phyloP scores from a whole-genome alignment of 1,139 yeast species.

The Hansenula lynferdii region DNA sequence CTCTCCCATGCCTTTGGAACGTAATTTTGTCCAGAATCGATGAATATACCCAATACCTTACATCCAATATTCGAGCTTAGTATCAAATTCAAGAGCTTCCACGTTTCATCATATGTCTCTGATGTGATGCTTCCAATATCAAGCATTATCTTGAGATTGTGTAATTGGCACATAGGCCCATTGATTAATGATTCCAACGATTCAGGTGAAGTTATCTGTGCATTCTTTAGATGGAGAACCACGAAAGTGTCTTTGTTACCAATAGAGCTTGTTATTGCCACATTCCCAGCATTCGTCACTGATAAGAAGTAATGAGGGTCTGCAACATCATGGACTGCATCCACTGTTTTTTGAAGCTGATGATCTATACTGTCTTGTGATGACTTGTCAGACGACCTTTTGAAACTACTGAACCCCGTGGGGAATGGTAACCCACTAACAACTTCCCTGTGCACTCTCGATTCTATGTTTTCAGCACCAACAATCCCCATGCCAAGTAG shows the following conservation, averaged over 20 bases:
- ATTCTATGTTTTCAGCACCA: conserved; percentile 33
- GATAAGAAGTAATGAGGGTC: conserved; percentile 39
- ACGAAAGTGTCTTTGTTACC: conserved; percentile 41
- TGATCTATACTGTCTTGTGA: conserved; percentile 5
- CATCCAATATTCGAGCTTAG: not conserved
- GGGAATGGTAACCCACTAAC: conserved; percentile 42
- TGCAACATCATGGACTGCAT: conserved; percentile 36
- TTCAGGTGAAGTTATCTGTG: not conserved
- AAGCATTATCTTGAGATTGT: not conserved
- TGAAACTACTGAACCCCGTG: conserved; percentile 33
- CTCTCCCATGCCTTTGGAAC: not conserved
- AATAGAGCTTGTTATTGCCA: conserved; percentile 38
- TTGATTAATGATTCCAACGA: not conserved
- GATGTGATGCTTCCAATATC: not conserved
- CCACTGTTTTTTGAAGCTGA: conserved; percentile 31
- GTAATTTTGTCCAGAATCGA: conserved; percentile 39
- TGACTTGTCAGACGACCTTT: not conserved
- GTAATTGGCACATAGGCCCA: not conserved
- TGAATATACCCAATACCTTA: conserved; percentile 29
- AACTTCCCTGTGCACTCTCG: conserved; percentile 41
- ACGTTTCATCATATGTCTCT: not conserved
- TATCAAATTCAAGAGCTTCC: not conserved
- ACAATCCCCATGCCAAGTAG: conserved; percentile 36
- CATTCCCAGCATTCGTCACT: conserved; percentile 37
- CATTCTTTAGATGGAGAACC: not conserved